Conservation (phyloP, 768 basidiomycete species). For the Amanita pallidorosea region DNA sequence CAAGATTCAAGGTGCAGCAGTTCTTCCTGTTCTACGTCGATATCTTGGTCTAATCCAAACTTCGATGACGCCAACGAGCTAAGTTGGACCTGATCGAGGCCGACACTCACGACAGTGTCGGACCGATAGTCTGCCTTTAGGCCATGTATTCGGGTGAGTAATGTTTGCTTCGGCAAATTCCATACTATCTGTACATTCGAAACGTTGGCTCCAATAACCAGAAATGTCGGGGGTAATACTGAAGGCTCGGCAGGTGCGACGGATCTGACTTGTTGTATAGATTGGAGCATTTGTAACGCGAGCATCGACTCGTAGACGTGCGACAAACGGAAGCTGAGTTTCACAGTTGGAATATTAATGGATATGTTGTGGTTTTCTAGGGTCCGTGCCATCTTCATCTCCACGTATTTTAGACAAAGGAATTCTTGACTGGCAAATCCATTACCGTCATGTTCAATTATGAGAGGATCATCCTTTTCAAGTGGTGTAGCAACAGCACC, state of each 20-base stretch:
- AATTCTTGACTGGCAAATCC: slow-evolving; percentile 31
- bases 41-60: slow-evolving; percentile 21
- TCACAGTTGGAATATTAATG: slow-evolving; percentile 41
- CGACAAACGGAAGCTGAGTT: slow-evolving; percentile 44
- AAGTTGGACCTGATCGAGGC: slow-evolving; percentile 31
- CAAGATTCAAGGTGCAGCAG: slow-evolving; percentile 49
- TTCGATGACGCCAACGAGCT: slow-evolving; percentile 46
- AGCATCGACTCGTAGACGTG: slow-evolving; percentile 64
- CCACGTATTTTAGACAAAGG: slow-evolving; percentile 23
- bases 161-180: slow-evolving; percentile 35
- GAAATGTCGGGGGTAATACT: slow-evolving; percentile 10
- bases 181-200: slow-evolving; percentile 37
- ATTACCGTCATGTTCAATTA: slow-evolving; percentile 42
- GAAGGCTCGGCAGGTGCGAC: slow-evolving; percentile 10
- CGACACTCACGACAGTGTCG: slow-evolving; percentile 19
- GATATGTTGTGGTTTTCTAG: slow-evolving; percentile 25
- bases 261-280: neutral
- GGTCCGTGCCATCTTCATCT: slow-evolving; percentile 16
- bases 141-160: slow-evolving; percentile 25
- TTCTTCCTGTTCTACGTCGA: slow-evolving; percentile 52
- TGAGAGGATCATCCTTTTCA: slow-evolving; percentile 55
- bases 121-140: slow-evolving; percentile 17
- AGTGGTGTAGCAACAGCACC: slow-evolving; percentile 57
- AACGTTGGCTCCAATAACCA: slow-evolving; percentile 12
- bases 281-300: slow-evolving; percentile 19